Evolutionary conservation across 75 land plant genomes (phyloP), one percentile per base, ranked within the genome.

Genomic region (Selaginella tamariscina): DNA sequence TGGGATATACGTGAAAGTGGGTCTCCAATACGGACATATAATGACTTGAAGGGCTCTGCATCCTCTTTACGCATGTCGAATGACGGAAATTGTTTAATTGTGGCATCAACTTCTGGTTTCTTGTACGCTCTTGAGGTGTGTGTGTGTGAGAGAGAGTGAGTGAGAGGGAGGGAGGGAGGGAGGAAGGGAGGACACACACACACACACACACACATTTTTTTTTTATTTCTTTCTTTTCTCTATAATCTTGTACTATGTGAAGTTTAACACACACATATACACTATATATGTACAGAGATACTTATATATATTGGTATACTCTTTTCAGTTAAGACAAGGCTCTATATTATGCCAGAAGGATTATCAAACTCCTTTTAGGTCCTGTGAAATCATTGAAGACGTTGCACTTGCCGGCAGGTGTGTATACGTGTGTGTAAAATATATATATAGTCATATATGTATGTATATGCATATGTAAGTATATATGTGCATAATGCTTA

Each of bases 341-440:
- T 30, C 33, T 27, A 55, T 44, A 27, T 33, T 77, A 27, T 68
- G 78, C 8, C 67, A 22, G 22, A 65, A 69, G 65, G 33, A 64
- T 22, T 77, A 78, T 29, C 72, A 55, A 27, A 77, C 55, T 30
- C 70, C 72, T 69, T 66, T 77, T 1, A 57, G 63, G 49, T 74
- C 77, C 71, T 77, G 79, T 49, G 79, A 77, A 27, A 21, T 74
- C 63, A 77, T 77, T 21, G 78, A 72, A 21, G 31, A 56, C 13
- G 27, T 77, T 27, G 62, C 68, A 30, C 31, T 69, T 64, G 78
- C 79, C 31, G 79, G 79, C 74, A 77, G 79, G 79, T 77, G 74
- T 1, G n/a, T 32, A 33, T 24, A 60, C 9, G 5, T 60, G n/a
- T 11, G 22, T 24, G 8, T n/a, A n/a, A n/a, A n/a, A n/a, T n/a